Conservation (phyloP, 2,329 filamentous ascomycete species). For the Bipolaris oryzae region DNA sequence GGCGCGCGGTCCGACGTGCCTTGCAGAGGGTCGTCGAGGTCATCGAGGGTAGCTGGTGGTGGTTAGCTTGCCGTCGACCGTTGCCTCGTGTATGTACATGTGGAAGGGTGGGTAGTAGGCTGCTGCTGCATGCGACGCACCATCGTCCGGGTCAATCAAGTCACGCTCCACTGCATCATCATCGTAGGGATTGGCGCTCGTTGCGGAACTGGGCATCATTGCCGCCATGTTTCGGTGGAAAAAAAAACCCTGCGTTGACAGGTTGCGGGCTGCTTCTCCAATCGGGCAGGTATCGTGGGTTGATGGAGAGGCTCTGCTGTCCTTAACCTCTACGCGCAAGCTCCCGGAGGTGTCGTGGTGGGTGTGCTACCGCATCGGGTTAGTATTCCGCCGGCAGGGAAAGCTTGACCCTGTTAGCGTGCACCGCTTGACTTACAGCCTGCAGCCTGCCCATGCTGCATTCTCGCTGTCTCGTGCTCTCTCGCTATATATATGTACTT, state of each 20-base stretch:
- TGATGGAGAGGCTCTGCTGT: conserved; percentile 41
- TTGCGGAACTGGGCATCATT: conserved; percentile 53
- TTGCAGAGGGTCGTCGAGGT: conserved; percentile 86
- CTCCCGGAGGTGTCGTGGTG: conserved; percentile 20
- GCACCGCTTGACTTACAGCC: conserved; percentile 28
- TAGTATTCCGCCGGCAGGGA: conserved; percentile 32
- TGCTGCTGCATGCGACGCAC: conserved; percentile 42
- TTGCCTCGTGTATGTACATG: neutral
- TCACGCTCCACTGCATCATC: conserved; percentile 56
- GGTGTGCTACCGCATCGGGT: conserved; percentile 28
- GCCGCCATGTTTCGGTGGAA: conserved; percentile 49
- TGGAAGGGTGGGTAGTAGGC: conserved; percentile 9
- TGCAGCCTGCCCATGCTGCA: conserved; percentile 20
- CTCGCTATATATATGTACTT: conserved; percentile 20
- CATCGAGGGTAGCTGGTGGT: conserved; percentile 76
- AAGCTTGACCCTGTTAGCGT: conserved; percentile 29
- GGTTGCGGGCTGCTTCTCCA: conserved; percentile 34
- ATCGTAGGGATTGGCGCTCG: conserved; percentile 52
- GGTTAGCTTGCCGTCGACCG: conserved; percentile 11
- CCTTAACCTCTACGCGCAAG: conserved; percentile 23
- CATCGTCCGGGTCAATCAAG: conserved; percentile 60
- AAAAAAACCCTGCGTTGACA: conserved; percentile 29
- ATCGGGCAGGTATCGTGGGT: conserved; percentile 33
- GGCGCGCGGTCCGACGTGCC: conserved; percentile 74
- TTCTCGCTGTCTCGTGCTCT: conserved; percentile 16